Evolutionary conservation across 1,139 yeast species (phyloP).

Genomic region (Suhomyces taliae): DNA sequence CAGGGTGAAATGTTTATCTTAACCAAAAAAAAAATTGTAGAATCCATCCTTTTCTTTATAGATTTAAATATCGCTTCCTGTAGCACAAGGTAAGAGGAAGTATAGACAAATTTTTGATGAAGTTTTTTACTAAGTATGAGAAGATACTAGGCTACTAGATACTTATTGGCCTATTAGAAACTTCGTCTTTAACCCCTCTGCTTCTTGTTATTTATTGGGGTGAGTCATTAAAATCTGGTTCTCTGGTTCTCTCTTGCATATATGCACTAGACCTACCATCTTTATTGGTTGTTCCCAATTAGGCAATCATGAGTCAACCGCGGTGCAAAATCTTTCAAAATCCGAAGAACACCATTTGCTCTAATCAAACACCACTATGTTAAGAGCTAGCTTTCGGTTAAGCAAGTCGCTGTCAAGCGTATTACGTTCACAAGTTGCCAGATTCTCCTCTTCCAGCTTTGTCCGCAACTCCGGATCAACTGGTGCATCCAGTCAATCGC

Average conservation of each 20-base stretch:
- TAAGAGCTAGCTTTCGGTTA: conserved; percentile 10
- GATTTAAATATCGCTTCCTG: too few species aligned
- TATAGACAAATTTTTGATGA: not conserved
- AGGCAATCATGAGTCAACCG: conserved; percentile 39
- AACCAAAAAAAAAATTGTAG: not conserved
- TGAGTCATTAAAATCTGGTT: too few species aligned
- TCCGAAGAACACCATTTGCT: not conserved
- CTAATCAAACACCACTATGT: conserved; percentile 7
- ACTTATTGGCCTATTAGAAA: too few species aligned
- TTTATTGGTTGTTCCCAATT: conserved; percentile 18
- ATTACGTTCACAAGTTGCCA: not conserved
- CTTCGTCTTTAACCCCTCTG: too few species aligned
- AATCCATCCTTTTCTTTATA: not conserved
- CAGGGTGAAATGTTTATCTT: not conserved
- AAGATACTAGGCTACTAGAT: too few species aligned
- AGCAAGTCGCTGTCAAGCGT: not conserved
- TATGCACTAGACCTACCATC: not conserved
- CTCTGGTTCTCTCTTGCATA: too few species aligned
- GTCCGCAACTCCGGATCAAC: conserved; percentile 13
- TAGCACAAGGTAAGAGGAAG: not conserved
- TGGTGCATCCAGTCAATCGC: conserved; percentile 20
- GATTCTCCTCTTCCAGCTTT: conserved; percentile 3
- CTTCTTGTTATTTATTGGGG: too few species aligned
- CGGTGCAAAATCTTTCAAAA: conserved; percentile 31
- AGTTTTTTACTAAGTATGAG: not conserved